phyloP scores from a whole-genome alignment of 2,329 filamentous ascomycete genomes.

The Hirsutella thompsonii region DNA sequence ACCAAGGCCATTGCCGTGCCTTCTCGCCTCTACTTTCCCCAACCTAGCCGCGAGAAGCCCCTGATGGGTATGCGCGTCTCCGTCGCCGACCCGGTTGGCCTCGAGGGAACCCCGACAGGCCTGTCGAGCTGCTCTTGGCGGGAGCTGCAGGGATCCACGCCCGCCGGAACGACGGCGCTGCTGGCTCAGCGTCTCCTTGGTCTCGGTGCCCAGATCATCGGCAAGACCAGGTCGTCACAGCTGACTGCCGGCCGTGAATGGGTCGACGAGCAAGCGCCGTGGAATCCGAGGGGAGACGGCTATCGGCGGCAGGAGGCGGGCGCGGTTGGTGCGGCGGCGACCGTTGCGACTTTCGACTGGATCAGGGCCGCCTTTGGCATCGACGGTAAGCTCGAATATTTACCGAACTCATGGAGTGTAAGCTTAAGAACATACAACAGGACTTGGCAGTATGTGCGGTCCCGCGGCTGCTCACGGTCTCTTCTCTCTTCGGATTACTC shows the following conservation, averaged over 20 bases:
- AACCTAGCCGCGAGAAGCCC: slow-evolving; percentile 15
- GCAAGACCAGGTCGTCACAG: slow-evolving; percentile 38
- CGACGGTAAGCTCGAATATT: slow-evolving; percentile 20
- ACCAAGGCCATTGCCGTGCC: slow-evolving; percentile 22
- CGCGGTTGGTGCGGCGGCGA: slow-evolving; percentile 24
- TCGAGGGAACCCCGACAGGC: slow-evolving; percentile 38
- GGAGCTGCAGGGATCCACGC: slow-evolving; percentile 34
- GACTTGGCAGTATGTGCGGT: slow-evolving; percentile 9
- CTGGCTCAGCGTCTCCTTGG: slow-evolving; percentile 43
- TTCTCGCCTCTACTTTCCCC: slow-evolving; percentile 20
- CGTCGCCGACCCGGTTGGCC: slow-evolving; percentile 19
- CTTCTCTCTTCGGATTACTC: slow-evolving; percentile 15
- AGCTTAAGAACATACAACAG: too few species aligned
- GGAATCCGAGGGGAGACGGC: slow-evolving; percentile 33
- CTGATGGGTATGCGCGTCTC: slow-evolving; percentile 23
- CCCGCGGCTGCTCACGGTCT: slow-evolving; percentile 13
- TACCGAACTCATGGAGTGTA: too few species aligned
- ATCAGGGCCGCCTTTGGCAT: slow-evolving; percentile 22
- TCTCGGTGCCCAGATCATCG: slow-evolving; percentile 42
- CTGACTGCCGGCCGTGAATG: slow-evolving; percentile 31
- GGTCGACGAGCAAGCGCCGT: slow-evolving; percentile 25
- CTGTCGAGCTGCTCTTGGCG: slow-evolving; percentile 47
- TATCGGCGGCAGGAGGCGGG: slow-evolving; percentile 23
- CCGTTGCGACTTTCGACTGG: slow-evolving; percentile 27
- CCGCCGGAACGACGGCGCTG: slow-evolving; percentile 29